Evolutionary conservation across 345 rosid genomes (phyloP).

Genomic region (Raphanus raphanistrum): DNA sequence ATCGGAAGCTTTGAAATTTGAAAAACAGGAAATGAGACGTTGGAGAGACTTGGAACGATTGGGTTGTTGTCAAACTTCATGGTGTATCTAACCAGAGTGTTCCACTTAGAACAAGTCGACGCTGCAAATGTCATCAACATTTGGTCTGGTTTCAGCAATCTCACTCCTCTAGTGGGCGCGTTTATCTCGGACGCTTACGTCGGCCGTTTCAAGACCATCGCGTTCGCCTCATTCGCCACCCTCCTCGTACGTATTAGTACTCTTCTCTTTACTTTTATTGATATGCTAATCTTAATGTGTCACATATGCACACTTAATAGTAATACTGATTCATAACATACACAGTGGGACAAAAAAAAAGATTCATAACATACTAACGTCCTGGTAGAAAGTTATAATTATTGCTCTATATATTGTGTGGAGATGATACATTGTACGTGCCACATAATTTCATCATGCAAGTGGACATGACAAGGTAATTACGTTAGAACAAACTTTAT

Average conservation of each 20-base stretch:
- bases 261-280: not conserved
- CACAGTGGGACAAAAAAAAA: not conserved
- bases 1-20: not conserved
- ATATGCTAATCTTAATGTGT: constrained; percentile 7
- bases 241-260: constrained; percentile 48
- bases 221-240: constrained; percentile 51
- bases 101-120: constrained; percentile 57
- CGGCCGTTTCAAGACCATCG: constrained; percentile 65
- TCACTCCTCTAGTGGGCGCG: constrained; percentile 70
- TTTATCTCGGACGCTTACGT: constrained; percentile 52
- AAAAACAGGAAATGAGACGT: constrained; percentile 61
- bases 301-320: not conserved
- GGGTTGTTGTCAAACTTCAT: constrained; percentile 60
- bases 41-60: constrained; percentile 72
- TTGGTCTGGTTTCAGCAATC: constrained; percentile 66
- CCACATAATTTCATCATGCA: constrained; percentile 15
- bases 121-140: constrained; percentile 56
- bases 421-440: constrained; percentile 27
- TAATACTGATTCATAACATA: not conserved
- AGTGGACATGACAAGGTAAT: constrained; percentile 19
- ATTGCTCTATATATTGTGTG: constrained; percentile 9
- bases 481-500: constrained; percentile 1
- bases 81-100: constrained; percentile 59
- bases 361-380: not conserved
- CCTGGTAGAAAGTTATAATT: not conserved